Evolutionary conservation across 345 rosid species (phyloP).

Genomic region (Hypericum androsaemum): DNA sequence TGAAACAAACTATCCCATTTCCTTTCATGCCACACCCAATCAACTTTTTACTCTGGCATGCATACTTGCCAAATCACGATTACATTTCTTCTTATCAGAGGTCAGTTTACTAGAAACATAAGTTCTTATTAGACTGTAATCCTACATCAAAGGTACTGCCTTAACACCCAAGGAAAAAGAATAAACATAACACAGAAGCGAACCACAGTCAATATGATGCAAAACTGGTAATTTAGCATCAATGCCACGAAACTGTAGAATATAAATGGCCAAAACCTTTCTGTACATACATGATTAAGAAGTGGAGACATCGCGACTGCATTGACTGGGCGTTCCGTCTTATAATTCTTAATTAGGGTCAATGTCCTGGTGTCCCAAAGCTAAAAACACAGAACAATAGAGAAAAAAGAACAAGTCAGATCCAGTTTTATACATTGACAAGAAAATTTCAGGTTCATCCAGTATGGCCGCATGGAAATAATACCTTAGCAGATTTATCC

Average conservation of each 20-base stretch:
- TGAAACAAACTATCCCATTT: too few relatives aligned
- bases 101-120: too few relatives aligned
- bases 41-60: too few relatives aligned
- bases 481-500: constrained; percentile 93
- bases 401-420: constrained; percentile 10
- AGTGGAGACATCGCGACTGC: constrained; percentile 97
- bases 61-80: too few relatives aligned
- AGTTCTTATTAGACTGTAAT: too few relatives aligned
- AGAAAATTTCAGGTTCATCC: background rate
- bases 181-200: too few relatives aligned
- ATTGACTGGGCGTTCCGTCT: constrained; percentile 84
- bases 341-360: constrained; percentile 82
- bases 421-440: background rate
- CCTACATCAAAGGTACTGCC: too few relatives aligned
- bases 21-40: too few relatives aligned
- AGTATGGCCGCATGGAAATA: background rate
- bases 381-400: constrained; percentile 29
- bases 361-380: constrained; percentile 85
- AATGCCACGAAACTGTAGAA: background rate
- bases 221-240: background rate
- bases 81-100: too few relatives aligned
- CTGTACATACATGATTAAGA: constrained; percentile 65
- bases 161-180: too few relatives aligned
- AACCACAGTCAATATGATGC: background rate
- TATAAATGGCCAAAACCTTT: background rate